Base-by-base conservation (phyloP, 2,329 filamentous ascomycete species). In the Ilyonectria destructans region DNA sequence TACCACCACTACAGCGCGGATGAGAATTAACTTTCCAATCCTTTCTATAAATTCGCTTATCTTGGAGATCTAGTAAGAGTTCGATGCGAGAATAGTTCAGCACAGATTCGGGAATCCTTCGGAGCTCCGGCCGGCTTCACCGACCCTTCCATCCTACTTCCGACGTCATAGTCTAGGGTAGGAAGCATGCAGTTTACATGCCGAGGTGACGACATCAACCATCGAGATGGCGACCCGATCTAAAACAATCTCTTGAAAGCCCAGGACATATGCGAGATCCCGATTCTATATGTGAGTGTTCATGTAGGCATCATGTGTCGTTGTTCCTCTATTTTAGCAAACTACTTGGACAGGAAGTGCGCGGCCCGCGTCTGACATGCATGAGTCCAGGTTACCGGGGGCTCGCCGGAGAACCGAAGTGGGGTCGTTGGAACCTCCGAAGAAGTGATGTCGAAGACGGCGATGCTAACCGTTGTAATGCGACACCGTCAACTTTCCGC, bases 391-490 rank as follows among this genome's bases (percentile, higher is more conserved):
- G 29, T 55, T 40, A 61, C 58, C 57, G 52, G 71, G 71, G 66
- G 26, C 17, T 37, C 17, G 35, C 40, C 26, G 13, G 7, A 1
- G 29, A 35, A 19, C 29, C 8, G 54, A 65, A 64, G 73, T 68
- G 67, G 72, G 65, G 63, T 51, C 31, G 23, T 59, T 52, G 49
- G 21, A 65, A 67, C 48, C 65, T 64, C 67, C 59, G 63, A 68
- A 65, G 29, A n/a, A 31, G 65, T 75, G 66, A 76, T 76, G 72
- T 76, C 72, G 72, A 73, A 62, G 23, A 58, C 43, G 56, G 61
- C 52, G 59, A 72, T 26, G 33, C 54, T 70, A 68, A 26, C 62
- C 62, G 59, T 67, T 55, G 26, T 35, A 55, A 67, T 7, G 58
- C 13, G 46, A 46, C 58, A 54, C 58, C 35, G 40, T 43, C 6